Evolutionary conservation across 441 rosid species (phyloP).

Genomic region (Pelargonium fulgidum): DNA sequence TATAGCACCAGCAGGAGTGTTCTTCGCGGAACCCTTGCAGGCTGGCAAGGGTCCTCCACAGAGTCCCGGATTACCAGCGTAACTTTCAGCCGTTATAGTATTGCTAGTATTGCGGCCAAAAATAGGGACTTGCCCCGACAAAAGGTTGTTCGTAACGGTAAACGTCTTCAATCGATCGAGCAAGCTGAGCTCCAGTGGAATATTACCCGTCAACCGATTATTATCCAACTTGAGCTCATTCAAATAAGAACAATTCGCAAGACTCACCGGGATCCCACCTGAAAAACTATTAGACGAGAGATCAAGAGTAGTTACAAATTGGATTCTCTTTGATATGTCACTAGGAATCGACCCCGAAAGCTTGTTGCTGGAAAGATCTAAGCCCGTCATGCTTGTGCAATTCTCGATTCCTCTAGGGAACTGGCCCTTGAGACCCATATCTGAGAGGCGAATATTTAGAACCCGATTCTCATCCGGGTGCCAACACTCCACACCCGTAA

Average conservation of each 20-base stretch:
- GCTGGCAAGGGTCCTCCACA: background rate
- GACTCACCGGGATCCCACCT: background rate
- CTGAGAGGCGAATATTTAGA: background rate
- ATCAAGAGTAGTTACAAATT: background rate
- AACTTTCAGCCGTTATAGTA: background rate
- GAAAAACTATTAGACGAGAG: background rate
- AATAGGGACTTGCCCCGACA: slow-evolving; percentile 1
- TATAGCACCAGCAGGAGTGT: background rate
- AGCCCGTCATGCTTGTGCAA: background rate
- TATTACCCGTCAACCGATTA: background rate
- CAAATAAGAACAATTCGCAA: background rate
- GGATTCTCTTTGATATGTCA: background rate
- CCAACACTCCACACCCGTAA: background rate
- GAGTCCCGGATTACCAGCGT: background rate
- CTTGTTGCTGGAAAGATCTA: background rate
- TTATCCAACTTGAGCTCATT: background rate
- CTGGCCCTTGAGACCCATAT: background rate
- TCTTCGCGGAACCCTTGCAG: background rate
- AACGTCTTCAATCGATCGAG: background rate
- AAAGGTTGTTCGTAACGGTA: background rate
- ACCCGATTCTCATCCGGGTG: background rate
- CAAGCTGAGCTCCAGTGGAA: background rate
- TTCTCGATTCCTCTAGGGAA: background rate
- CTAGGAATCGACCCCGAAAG: background rate
- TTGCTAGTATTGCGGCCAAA: background rate